phyloP scores from a whole-genome alignment of 1,284 basidiomycete genomes.

The Ustilago nuda region DNA sequence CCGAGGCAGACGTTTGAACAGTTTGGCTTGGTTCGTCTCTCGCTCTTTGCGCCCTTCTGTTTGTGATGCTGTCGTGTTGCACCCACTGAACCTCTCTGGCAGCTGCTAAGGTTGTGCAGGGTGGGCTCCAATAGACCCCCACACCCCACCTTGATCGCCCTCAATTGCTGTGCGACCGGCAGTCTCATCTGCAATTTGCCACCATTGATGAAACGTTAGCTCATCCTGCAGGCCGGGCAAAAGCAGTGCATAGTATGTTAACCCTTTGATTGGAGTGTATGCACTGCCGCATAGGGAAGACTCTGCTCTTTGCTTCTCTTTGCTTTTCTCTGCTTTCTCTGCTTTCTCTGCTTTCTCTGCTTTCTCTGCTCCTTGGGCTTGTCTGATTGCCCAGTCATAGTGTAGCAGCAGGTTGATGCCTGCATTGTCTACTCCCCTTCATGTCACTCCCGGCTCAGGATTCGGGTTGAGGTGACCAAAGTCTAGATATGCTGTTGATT shows the following conservation, averaged over 20 bases:
- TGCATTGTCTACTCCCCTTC: neutral
- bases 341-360: too few species aligned
- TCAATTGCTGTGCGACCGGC: neutral
- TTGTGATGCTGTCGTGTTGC: neutral
- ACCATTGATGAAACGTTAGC: neutral
- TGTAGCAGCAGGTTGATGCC: neutral
- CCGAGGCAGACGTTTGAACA: conserved; percentile 14
- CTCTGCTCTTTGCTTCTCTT: conserved; percentile 4
- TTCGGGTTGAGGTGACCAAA: neutral
- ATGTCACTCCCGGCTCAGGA: neutral
- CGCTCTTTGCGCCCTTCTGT: neutral
- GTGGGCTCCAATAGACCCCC: neutral
- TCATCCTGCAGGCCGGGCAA: neutral
- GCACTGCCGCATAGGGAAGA: neutral
- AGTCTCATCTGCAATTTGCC: neutral
- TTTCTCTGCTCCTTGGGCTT: too few species aligned
- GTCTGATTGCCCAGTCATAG: too few species aligned
- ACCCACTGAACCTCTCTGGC: neutral
- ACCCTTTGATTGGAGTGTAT: neutral
- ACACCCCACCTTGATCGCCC: neutral
- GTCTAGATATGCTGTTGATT: neutral
- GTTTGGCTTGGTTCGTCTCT: conserved; percentile 6
- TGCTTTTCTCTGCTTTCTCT: too few species aligned
- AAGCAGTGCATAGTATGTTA: neutral
- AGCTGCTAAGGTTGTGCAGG: neutral